Evolutionary conservation across 371 early-diverging fungal genomes (phyloP), one percentile per base, ranked within the genome.

Genomic region (Entomophthora muscae): DNA sequence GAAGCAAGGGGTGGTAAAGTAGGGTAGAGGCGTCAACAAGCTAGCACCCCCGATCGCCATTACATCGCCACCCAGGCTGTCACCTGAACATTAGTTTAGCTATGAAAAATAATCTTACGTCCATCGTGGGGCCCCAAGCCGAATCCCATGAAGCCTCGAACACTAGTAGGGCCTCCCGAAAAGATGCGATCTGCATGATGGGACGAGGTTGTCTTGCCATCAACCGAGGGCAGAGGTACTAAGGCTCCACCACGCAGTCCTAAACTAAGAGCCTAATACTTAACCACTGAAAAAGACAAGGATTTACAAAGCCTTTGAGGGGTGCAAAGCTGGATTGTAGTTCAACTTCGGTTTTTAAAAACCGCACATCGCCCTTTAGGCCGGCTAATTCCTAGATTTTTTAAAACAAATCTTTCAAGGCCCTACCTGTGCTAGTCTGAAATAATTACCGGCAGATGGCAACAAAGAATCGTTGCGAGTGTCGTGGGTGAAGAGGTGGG

Each of bases 51-150:
- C 79, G 2, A 88, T 80, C 72, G 84, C 80, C 68, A 85, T 91
- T 55, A 81, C 70, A 56, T 93, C 84, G 28, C 94, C 97, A 57
- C 97, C 97, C 1, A 96, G 68, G 0, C 83, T 77, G 70, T 96
- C 95, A 57, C 77, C 87, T 88, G 67, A 51, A 61, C 21, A 55
- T 57, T 61, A 54, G 33, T 29, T 27, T 22, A 57, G 26, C 22
- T 12, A 31, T 21, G 1, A 32, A 56, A n/a, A 26, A 32, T 27
- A 32, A 13, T 29, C 77, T 71, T 77, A 76, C 83, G 68, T 59
- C 79, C 76, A 66, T 93, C 95, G 33, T 80, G 75, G 12, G 94
- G 94, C 1, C 97, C 97, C 24, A 95, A 71, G 3, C 97, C 95
- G 65, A 80, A 77, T 54, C 82, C 80, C 69, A 74, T 74, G 76